Percentiles rank a stretch among this genome's conserved stretches.
These are phyloP conservation scores for Lentinula detonsa DNA, from an alignment of 768 basidiomycete species.

Conservation along the genomic window DNA sequence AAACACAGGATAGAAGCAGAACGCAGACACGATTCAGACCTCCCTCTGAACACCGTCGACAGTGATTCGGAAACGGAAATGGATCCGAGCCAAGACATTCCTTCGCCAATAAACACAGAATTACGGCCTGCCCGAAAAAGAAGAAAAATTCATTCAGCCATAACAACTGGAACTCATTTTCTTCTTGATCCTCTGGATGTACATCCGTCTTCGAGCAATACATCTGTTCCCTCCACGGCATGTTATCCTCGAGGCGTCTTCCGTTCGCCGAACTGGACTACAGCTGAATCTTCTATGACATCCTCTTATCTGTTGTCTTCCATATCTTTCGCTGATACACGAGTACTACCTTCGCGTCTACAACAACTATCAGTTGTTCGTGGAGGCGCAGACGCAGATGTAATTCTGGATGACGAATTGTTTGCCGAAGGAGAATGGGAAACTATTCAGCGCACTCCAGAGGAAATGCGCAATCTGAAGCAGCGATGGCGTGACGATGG, in stretches of 20 bases:
- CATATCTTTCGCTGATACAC: conserved; percentile 16
- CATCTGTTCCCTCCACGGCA: conserved; percentile 6
- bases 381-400: conserved; percentile 44
- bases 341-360: conserved; percentile 50
- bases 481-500: conserved; percentile 1
- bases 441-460: conserved; percentile 44
- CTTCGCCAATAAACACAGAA: neutral
- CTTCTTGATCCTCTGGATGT: conserved; percentile 52
- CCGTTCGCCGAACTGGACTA: conserved; percentile 5
- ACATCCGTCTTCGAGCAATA: conserved; percentile 11
- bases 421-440: conserved; percentile 69
- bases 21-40: conserved; percentile 28
- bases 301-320: conserved; percentile 15
- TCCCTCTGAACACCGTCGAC: conserved; percentile 31
- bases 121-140: conserved; percentile 17
- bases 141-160: conserved; percentile 22
- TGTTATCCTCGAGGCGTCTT: conserved; percentile 5
- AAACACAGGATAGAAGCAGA: conserved; percentile 31
- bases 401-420: conserved; percentile 65
- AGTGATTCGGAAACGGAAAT: conserved; percentile 13
- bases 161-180: conserved; percentile 46
- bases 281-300: conserved; percentile 17
- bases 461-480: conserved; percentile 41
- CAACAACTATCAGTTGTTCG: conserved; percentile 55
- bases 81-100: neutral